Base-by-base conservation (phyloP, 306 rosid genomes). In the Trifolium subterraneum region DNA sequence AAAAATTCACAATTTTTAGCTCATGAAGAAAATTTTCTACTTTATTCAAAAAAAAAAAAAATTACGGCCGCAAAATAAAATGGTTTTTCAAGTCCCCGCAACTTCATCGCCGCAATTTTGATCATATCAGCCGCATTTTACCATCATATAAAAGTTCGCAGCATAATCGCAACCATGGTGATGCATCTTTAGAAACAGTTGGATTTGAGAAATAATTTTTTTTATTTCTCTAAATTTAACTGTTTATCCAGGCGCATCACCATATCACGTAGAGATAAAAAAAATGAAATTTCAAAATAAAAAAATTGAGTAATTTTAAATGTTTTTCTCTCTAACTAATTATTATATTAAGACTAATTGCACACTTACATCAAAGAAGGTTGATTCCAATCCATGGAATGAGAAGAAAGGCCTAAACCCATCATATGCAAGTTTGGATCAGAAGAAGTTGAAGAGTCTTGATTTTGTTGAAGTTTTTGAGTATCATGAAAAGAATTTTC, bases 381-480 rank as follows among this genome's bases (percentile, higher is more conserved):
- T 77, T 90, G 98, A 81, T 91, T 87, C 98, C 98, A 94, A 78
- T 91, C 96, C 72, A 90, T 62, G 27, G 95, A 6, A 64, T 84
- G 98, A 14, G 95, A 86, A 4, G 92, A 86, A 41, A 94, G 98
- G 72, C 97, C 97, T 60, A 91, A 81, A 72, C 84, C 97, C 96
- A 91, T 93, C 88, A 91, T 84, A 11, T 89, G 97, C 77, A 91
- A 74, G 86, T 73, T 87, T 76, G 92, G 91, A 70, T 92, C 89
- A 20, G 45, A 66, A 47, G 80, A 79, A 73, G 67, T 58, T 6
- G 78, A 59, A 19, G 89, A 84, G 42, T 87, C 89, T 8, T 88
- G 62, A 3, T 60, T 70, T 14, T 85, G 93, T 38, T 83, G 86
- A 87, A 85, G 55, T 13, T 65, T 83, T 36, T 80, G 85, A 45